A percentile compares a stretch with the other conserved stretches of the same genome.
Conservation (phyloP, 2,329 filamentous ascomycete genomes). For the Karstenula rhodostoma region DNA sequence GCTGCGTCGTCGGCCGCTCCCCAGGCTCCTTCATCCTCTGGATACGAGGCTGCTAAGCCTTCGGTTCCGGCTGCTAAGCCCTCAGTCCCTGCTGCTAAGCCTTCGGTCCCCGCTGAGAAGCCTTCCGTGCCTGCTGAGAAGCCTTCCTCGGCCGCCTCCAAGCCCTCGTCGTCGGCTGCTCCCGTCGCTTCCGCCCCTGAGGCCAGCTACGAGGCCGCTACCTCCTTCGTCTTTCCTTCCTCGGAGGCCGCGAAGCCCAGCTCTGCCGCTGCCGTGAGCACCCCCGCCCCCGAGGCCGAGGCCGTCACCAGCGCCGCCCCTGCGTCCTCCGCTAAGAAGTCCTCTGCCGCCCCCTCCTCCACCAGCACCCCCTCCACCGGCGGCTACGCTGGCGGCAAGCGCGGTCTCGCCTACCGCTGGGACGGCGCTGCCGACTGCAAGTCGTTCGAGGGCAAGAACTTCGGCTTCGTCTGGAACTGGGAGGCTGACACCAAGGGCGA, state of each 20-base stretch:
- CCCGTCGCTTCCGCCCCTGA: constrained; percentile 22
- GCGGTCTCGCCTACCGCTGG: constrained; percentile 68
- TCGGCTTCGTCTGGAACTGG: constrained; percentile 76
- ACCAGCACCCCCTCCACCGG: constrained; percentile 30
- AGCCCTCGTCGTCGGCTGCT: constrained; percentile 24
- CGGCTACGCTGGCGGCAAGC: constrained; percentile 59
- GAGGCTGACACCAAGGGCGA: constrained; percentile 50
- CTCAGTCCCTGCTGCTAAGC: too few relatives aligned
- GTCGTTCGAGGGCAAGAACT: constrained; percentile 57
- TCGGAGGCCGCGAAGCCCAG: background rate
- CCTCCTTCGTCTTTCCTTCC: constrained; percentile 20
- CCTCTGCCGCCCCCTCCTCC: constrained; percentile 25
- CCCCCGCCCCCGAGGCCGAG: constrained; percentile 6
- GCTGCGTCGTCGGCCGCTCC: constrained; percentile 21
- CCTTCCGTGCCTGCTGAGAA: background rate
- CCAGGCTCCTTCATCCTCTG: constrained; percentile 25
- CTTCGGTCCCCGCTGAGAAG: constrained; percentile 7
- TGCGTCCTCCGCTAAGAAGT: constrained; percentile 20
- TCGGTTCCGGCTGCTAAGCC: background rate
- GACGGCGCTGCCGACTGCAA: constrained; percentile 65
- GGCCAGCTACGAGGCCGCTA: constrained; percentile 10
- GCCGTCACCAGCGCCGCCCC: constrained; percentile 9
- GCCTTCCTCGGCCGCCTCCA: background rate
- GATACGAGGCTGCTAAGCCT: constrained; percentile 9
- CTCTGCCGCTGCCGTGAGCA: constrained; percentile 1